These are phyloP conservation scores for Thelephora ganbajun DNA, from an alignment of 768 basidiomycete genomes.

Conservation along the genomic window DNA sequence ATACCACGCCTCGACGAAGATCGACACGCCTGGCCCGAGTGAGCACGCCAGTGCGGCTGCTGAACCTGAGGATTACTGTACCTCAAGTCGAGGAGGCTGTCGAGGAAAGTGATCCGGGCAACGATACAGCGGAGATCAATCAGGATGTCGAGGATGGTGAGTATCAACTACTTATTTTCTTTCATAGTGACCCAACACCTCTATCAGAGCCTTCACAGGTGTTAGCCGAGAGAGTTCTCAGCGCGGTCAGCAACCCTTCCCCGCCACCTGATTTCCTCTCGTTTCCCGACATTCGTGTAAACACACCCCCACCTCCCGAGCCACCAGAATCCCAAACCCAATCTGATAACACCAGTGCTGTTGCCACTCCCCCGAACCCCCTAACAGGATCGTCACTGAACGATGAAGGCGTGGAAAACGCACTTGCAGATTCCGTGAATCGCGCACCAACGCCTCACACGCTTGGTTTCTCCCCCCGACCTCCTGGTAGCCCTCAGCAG, in stretches of 20 bases:
- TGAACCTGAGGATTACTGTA: background rate
- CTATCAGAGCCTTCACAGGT: slow-evolving; percentile 48
- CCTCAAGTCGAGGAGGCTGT: slow-evolving; percentile 7
- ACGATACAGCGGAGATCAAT: slow-evolving; percentile 11
- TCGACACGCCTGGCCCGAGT: slow-evolving; percentile 37
- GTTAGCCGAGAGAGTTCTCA: slow-evolving; percentile 49
- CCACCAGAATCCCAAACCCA: background rate
- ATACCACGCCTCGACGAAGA: slow-evolving; percentile 26
- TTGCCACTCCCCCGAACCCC: background rate
- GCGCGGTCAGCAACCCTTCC: slow-evolving; percentile 66
- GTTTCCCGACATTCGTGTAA: background rate
- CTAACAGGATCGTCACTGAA: background rate
- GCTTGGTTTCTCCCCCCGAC: background rate
- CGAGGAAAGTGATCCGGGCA: slow-evolving; percentile 13
- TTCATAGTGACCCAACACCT: background rate
- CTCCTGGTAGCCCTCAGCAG: background rate
- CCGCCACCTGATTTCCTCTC: slow-evolving; percentile 32
- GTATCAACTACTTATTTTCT: slow-evolving; percentile 8
- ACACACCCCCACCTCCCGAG: background rate
- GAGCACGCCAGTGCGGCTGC: slow-evolving; percentile 14
- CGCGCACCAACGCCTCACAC: background rate
- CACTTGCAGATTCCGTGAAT: background rate
- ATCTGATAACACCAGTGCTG: background rate
- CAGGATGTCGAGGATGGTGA: slow-evolving; percentile 21
- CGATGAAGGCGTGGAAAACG: background rate